phyloP scores from a whole-genome alignment of 768 basidiomycete genomes.

The Amanita exitialis region DNA sequence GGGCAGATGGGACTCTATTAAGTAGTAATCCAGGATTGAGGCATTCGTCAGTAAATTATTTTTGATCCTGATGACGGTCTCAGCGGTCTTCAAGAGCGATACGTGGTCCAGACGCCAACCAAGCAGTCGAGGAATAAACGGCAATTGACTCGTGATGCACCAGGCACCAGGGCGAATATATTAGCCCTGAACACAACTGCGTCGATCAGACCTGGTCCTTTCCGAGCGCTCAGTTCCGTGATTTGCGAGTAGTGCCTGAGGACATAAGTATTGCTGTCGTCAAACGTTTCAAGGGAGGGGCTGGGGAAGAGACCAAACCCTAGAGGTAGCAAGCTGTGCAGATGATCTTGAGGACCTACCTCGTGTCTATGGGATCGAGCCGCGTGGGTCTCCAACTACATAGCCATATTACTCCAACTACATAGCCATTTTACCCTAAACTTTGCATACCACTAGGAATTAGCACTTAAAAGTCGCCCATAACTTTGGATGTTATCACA shows the following conservation, averaged over 20 bases:
- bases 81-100: slow-evolving; percentile 5
- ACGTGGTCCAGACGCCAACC: neutral
- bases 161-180: slow-evolving; percentile 5
- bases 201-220: slow-evolving; percentile 6
- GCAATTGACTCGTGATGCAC: neutral
- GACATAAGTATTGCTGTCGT: neutral
- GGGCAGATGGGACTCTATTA: neutral
- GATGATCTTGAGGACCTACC: neutral
- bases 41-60: neutral
- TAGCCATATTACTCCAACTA: neutral
- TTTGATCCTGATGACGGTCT: neutral
- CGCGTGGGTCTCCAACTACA: neutral
- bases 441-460: too few relatives aligned
- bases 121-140: slow-evolving; percentile 4
- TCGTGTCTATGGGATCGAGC: neutral
- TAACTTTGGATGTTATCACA: neutral
- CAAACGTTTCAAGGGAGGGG: slow-evolving; percentile 1
- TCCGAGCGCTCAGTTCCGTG: slow-evolving; percentile 4
- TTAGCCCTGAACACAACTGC: slow-evolving; percentile 1
- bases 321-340: neutral
- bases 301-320: neutral
- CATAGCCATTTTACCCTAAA: neutral
- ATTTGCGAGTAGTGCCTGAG: slow-evolving; percentile 4
- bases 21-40: neutral
- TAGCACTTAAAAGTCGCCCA: neutral